A percentile compares a stretch with the other conserved stretches of the same genome.
phyloP scores from a whole-genome alignment of 129 eudicot genomes.

The Flaveria ramosissima region DNA sequence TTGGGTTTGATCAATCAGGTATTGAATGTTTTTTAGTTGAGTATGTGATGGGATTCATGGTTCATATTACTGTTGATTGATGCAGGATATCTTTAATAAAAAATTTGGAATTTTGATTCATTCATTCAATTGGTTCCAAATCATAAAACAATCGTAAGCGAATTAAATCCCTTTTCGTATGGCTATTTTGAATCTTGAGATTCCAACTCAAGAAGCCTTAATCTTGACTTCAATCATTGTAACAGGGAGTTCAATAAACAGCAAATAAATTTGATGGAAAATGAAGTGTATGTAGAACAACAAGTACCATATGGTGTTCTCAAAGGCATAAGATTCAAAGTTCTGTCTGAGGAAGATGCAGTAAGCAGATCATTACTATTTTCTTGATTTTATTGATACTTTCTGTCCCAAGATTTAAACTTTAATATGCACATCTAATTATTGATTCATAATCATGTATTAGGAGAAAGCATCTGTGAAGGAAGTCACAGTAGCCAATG shows the following conservation, averaged over 20 bases:
- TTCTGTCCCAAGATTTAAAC: background rate
- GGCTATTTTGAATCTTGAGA: background rate
- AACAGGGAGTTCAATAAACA: conserved; percentile 14
- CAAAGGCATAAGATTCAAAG: conserved; percentile 56
- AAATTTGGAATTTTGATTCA: background rate
- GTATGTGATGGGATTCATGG: background rate
- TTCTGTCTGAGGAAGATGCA: conserved; percentile 70
- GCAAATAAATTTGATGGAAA: conserved; percentile 48
- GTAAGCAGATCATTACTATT: conserved; percentile 45
- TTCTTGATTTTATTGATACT: background rate
- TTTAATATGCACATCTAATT: background rate
- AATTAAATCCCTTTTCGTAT: background rate
- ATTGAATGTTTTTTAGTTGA: background rate
- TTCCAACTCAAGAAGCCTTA: background rate
- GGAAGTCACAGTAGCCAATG: conserved; percentile 49
- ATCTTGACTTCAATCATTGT: conserved; percentile 12
- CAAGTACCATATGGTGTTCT: conserved; percentile 58
- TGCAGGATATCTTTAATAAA: background rate
- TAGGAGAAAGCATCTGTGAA: conserved; percentile 66
- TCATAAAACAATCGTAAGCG: background rate
- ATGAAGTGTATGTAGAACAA: conserved; percentile 44
- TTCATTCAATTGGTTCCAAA: background rate
- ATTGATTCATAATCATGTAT: conserved; percentile 13
- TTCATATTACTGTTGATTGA: background rate
- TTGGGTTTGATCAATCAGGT: conserved; percentile 18